Conservation (phyloP, 1,284 basidiomycete genomes). For the Ustilago crameri region DNA sequence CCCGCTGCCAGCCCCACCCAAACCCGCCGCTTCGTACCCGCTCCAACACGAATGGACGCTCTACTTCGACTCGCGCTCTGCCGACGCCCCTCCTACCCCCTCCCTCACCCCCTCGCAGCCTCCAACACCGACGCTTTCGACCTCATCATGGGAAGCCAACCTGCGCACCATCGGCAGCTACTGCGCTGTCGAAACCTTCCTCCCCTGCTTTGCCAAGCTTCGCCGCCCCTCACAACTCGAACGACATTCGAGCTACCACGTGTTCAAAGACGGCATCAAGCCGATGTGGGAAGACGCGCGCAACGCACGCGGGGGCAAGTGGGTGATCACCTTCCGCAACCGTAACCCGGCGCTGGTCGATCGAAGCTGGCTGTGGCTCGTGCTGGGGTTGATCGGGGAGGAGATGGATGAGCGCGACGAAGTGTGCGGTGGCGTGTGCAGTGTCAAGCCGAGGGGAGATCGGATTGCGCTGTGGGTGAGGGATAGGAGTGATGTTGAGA, state of each 20-base stretch:
- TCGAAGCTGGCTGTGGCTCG: conserved; percentile 87
- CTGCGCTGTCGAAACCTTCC: conserved; percentile 79
- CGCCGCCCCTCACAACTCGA: conserved; percentile 87
- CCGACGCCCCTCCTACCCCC: conserved; percentile 7
- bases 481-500: conserved; percentile 82
- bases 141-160: conserved; percentile 50
- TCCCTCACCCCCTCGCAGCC: conserved; percentile 76
- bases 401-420: conserved; percentile 86
- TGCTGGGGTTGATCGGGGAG: conserved; percentile 90
- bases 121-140: conserved; percentile 71
- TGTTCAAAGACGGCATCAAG: conserved; percentile 87
- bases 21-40: conserved; percentile 72
- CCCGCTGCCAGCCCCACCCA: conserved; percentile 20
- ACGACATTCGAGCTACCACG: conserved; percentile 88
- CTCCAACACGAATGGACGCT: conserved; percentile 86
- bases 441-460: conserved; percentile 84
- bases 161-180: conserved; percentile 60
- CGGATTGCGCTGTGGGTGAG: conserved; percentile 90
- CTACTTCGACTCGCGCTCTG: conserved; percentile 76
- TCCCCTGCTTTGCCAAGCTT: conserved; percentile 93
- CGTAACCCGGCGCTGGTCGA: conserved; percentile 82
- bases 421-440: conserved; percentile 84
- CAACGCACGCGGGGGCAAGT: conserved; percentile 90
- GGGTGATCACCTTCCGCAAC: conserved; percentile 87
- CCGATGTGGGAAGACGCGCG: conserved; percentile 97